These are phyloP conservation scores for Penicilliopsis zonata DNA, from an alignment of 495 filamentous ascomycete species.

Conservation along the genomic window DNA sequence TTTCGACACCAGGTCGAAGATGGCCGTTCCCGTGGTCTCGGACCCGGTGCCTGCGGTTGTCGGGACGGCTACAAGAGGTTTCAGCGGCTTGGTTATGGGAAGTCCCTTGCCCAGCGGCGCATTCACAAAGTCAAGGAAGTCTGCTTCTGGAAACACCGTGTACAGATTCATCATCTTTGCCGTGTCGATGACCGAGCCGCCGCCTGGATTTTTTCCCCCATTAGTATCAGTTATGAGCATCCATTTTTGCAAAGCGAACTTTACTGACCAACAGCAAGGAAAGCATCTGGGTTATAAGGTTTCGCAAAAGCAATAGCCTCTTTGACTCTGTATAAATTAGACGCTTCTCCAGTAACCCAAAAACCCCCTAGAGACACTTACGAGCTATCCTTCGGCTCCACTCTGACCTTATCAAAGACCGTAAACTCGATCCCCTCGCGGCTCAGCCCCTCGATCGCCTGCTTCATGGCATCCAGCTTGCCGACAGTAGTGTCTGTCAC, in stretches of 20 bases:
- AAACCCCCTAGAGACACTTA: slow-evolving; percentile 24
- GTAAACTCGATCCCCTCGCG: slow-evolving; percentile 67
- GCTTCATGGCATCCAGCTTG: slow-evolving; percentile 73
- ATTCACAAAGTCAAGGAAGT: slow-evolving; percentile 96
- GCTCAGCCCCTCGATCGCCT: slow-evolving; percentile 64
- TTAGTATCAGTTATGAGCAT: too few relatives aligned
- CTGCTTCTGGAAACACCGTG: slow-evolving; percentile 71
- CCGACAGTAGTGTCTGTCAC: slow-evolving; percentile 77
- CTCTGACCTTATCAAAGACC: slow-evolving; percentile 62
- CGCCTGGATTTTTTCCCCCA: slow-evolving; percentile 16
- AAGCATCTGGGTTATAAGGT: slow-evolving; percentile 69
- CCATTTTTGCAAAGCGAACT: too few relatives aligned
- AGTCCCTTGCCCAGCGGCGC: slow-evolving; percentile 81
- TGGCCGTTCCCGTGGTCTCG: slow-evolving; percentile 94
- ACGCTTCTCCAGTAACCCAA: background rate
- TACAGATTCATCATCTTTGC: slow-evolving; percentile 98
- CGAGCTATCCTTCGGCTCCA: slow-evolving; percentile 93
- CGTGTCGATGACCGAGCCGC: slow-evolving; percentile 87
- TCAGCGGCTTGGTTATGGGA: slow-evolving; percentile 68
- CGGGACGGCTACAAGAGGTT: slow-evolving; percentile 81
- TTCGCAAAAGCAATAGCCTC: slow-evolving; percentile 80
- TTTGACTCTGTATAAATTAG: slow-evolving; percentile 47
- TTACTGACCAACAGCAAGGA: slow-evolving; percentile 70
- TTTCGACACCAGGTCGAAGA: slow-evolving; percentile 85
- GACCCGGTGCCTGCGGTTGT: slow-evolving; percentile 93